Percentiles rank a stretch among this genome's conserved stretches.
Conservation (phyloP, 2,329 filamentous ascomycete genomes). For the Fusarium sp. region DNA sequence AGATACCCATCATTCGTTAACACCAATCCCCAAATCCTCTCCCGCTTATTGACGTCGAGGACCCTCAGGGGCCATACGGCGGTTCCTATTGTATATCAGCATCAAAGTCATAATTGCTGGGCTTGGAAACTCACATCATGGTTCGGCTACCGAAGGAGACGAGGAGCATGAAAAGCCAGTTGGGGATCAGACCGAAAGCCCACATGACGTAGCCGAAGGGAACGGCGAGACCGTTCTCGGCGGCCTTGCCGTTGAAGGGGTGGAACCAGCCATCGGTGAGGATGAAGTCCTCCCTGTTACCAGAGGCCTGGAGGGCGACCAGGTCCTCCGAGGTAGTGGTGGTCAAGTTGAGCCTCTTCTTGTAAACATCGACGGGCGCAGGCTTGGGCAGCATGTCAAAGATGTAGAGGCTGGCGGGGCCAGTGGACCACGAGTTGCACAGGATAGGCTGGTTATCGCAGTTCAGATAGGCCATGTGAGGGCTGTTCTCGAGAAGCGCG, state of each 20-base stretch:
- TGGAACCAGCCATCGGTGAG: constrained; percentile 75
- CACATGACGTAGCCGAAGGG: constrained; percentile 76
- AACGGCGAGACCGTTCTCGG: constrained; percentile 69
- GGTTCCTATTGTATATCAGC: constrained; percentile 50
- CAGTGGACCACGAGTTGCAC: constrained; percentile 78
- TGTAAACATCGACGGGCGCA: constrained; percentile 71
- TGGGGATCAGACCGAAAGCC: constrained; percentile 72
- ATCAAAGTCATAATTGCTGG: constrained; percentile 2
- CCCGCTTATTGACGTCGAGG: constrained; percentile 32
- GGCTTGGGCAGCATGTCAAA: constrained; percentile 74
- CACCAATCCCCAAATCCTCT: neutral
- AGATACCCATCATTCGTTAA: constrained; percentile 17
- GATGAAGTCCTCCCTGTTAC: constrained; percentile 58
- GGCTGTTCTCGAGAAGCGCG: constrained; percentile 68
- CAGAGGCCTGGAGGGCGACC: constrained; percentile 65
- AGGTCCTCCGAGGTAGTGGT: constrained; percentile 73
- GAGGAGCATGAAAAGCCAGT: constrained; percentile 82
- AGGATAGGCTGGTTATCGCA: constrained; percentile 80
- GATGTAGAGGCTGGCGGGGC: constrained; percentile 73
- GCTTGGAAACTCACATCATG: constrained; percentile 72
- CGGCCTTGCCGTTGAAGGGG: constrained; percentile 76
- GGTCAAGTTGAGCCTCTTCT: constrained; percentile 75
- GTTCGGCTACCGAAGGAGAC: constrained; percentile 78
- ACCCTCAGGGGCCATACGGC: constrained; percentile 46
- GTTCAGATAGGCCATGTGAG: constrained; percentile 76